phyloP scores from a whole-genome alignment of 306 rosid species.

The Sphenostylis stenocarpa region DNA sequence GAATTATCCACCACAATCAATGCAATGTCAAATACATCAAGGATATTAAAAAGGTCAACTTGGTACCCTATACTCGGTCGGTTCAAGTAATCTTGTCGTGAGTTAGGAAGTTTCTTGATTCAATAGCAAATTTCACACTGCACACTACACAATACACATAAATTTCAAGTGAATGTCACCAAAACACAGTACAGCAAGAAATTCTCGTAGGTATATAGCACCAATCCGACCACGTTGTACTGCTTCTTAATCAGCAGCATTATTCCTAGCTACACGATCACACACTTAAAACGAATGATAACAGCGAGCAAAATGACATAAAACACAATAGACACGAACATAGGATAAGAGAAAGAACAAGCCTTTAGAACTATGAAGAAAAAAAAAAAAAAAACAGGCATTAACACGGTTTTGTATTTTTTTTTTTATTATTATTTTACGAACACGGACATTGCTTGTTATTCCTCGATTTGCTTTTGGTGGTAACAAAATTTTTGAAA shows the following conservation, averaged over 20 bases:
- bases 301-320: background rate
- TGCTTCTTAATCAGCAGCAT: background rate
- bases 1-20: background rate
- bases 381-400: too few species aligned
- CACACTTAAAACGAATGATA: background rate
- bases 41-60: background rate
- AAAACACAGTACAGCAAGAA: background rate
- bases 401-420: background rate
- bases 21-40: background rate
- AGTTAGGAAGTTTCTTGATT: background rate
- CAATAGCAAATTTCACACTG: background rate
- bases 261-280: background rate
- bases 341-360: background rate
- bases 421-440: too few species aligned
- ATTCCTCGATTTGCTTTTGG: background rate
- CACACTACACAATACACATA: background rate
- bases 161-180: background rate
- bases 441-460: background rate
- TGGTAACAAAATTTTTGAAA: background rate
- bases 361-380: background rate
- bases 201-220: background rate
- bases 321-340: background rate
- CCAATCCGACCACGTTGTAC: background rate
- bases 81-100: background rate
- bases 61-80: background rate